Evolutionary conservation across 163 green algal genomes (phyloP), one percentile per base, ranked within the genome.

Genomic region (Botryococcus braunii): DNA sequence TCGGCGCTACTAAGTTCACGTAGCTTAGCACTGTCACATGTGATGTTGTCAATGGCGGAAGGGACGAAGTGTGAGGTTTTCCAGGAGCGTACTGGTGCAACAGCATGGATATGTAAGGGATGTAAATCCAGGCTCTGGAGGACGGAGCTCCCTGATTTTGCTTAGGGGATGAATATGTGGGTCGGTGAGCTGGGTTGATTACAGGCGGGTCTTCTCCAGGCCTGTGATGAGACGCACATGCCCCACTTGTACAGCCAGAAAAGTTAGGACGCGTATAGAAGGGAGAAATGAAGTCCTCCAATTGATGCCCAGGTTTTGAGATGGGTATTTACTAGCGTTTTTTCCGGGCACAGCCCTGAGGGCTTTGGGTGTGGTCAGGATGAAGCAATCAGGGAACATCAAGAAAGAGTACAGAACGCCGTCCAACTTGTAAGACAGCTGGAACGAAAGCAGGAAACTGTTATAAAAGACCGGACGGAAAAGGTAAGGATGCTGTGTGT

Each of bases 381-480:
- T 21, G 68, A 52, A 0, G 82, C 82, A 1, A 62, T 85, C 11
- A 70, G 73, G 6, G 85, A 86, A 50, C 82, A 90, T 67, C 59
- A 34, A 39, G 62, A 64, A 32, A 65, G 77, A 60, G 69, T 89
- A 57, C 68, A 77, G 34, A 43, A 50, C 5, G 77, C 78, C 11
- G 38, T 48, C 48, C 65, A 75, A 36, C 50, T 70, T n/a, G 63
- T 32, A 32, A 58, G 70, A 8, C 41, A 79, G 69, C 62, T 79
- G 69, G 47, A 38, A 46, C 64, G 59, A 37, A 43, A 65, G 55
- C 77, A 83, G 64, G 60, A 74, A 21, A 60, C 62, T 11, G 39
- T 82, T 9, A 38, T 85, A 23, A 39, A 59, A 1, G 69, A 66
- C 0, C 64, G 73, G 25, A 63, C 83, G 60, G 63, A 76, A 68